Evolutionary conservation across 371 early-diverging fungal genomes (phyloP).

Genomic region (Encephalitozoon cuniculi): DNA sequence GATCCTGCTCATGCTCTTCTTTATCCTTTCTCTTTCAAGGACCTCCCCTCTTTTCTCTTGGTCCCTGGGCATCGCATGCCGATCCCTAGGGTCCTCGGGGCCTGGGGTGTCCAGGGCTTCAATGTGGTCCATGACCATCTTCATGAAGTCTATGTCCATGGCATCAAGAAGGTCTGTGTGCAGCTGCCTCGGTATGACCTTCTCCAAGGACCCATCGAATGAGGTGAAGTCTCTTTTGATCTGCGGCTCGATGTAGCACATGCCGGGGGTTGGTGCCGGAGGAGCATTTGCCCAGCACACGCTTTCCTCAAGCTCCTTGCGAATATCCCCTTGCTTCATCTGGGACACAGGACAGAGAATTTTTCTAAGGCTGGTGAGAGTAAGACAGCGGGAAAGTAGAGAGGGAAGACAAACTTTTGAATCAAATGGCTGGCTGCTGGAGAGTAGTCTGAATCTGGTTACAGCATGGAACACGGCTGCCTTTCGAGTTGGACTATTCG

Average conservation of each 20-base stretch:
- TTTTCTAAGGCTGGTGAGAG: not conserved
- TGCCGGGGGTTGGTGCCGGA: constrained; percentile 30
- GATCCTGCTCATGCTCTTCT: constrained; percentile 15
- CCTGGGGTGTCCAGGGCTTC: not conserved
- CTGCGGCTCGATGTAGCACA: constrained; percentile 28
- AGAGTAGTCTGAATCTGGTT: constrained; percentile 56
- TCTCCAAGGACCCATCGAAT: constrained; percentile 22
- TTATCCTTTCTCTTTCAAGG: constrained; percentile 6
- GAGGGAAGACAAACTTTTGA: not conserved
- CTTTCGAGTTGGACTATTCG: constrained; percentile 49
- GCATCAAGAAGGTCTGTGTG: constrained; percentile 28
- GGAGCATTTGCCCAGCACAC: constrained; percentile 26
- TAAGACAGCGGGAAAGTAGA: not conserved
- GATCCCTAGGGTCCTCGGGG: not conserved
- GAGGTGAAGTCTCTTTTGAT: constrained; percentile 29
- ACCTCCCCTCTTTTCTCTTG: not conserved
- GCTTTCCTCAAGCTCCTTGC: not conserved
- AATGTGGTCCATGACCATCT: constrained; percentile 16
- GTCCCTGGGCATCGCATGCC: not conserved
- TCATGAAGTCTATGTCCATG: constrained; percentile 27
- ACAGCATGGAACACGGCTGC: constrained; percentile 21
- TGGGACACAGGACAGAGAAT: not conserved
- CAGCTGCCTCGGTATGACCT: constrained; percentile 8
- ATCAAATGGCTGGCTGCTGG: constrained; percentile 12
- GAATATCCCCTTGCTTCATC: not conserved